Conservation (phyloP, 2,329 filamentous ascomycete genomes). For the Penicillium freii region DNA sequence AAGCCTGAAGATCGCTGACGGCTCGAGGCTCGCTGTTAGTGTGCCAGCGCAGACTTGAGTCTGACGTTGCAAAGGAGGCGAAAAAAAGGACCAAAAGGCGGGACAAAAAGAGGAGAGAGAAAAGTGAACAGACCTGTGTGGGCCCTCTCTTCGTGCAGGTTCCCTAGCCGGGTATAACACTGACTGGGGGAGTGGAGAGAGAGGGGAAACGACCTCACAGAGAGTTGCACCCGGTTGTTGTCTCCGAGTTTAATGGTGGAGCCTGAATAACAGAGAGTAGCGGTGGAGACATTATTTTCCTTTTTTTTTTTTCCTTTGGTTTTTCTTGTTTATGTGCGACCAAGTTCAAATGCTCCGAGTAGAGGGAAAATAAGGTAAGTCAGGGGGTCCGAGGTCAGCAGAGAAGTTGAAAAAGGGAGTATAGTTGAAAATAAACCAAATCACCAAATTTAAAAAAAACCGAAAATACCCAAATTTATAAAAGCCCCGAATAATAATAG, state of each 20-base stretch:
- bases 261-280: slow-evolving; percentile 5
- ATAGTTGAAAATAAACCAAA: background rate
- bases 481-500: background rate
- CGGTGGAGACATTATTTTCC: background rate
- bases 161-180: slow-evolving; percentile 8
- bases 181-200: slow-evolving; percentile 7
- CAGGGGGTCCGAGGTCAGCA: background rate
- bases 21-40: background rate
- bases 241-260: slow-evolving; percentile 41
- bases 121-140: slow-evolving; percentile 6
- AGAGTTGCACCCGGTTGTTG: slow-evolving; percentile 11
- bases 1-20: slow-evolving; percentile 6
- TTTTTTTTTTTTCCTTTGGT: background rate
- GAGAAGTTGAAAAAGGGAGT: background rate
- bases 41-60: slow-evolving; percentile 1
- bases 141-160: slow-evolving; percentile 3
- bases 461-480: background rate
- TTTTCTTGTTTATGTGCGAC: background rate
- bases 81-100: background rate
- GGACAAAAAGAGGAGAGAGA: background rate
- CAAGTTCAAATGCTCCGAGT: slow-evolving; percentile 5
- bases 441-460: background rate
- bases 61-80: background rate
- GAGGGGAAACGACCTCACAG: background rate
- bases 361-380: background rate